Evolutionary conservation across 139 green algal species (phyloP).

Genomic region (Auxenochlorella pyrenoidosa): DNA sequence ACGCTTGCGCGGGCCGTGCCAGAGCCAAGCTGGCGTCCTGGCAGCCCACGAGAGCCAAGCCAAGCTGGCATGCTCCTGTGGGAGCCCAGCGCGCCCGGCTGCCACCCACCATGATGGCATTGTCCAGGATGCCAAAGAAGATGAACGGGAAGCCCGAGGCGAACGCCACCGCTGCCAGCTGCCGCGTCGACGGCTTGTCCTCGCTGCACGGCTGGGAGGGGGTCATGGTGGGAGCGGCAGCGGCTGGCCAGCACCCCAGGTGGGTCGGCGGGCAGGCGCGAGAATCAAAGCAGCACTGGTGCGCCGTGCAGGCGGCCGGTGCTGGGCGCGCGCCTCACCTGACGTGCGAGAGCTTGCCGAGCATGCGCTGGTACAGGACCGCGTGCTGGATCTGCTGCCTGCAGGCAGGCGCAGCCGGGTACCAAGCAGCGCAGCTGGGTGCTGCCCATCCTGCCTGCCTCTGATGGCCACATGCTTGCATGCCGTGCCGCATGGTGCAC

Average conservation of each 20-base stretch:
- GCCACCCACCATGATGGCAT: slow-evolving; percentile 60
- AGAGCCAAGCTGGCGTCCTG: background rate
- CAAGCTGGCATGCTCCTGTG: no score
- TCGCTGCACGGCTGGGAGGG: background rate
- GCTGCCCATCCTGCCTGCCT: background rate
- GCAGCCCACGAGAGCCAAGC: background rate
- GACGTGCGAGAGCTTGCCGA: background rate
- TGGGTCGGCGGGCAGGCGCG: no score
- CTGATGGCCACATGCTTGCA: background rate
- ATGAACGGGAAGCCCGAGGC: slow-evolving; percentile 68
- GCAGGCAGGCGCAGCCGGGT: background rate
- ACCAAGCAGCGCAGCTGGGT: background rate
- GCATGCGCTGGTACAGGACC: slow-evolving; percentile 36
- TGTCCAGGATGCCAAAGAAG: slow-evolving; percentile 69
- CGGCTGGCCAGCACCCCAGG: background rate
- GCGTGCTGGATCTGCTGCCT: slow-evolving; percentile 44
- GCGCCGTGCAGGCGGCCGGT: slow-evolving; percentile 14
- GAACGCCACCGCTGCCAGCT: slow-evolving; percentile 45
- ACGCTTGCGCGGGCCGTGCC: background rate
- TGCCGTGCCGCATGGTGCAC: background rate
- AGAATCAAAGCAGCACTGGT: background rate
- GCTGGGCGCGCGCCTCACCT: background rate
- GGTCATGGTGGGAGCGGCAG: no score
- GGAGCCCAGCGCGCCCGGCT: background rate
- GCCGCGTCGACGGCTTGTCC: slow-evolving; percentile 9